These are phyloP conservation scores for Boletus sensibilis DNA, from an alignment of 768 basidiomycete genomes.

Conservation along the genomic window DNA sequence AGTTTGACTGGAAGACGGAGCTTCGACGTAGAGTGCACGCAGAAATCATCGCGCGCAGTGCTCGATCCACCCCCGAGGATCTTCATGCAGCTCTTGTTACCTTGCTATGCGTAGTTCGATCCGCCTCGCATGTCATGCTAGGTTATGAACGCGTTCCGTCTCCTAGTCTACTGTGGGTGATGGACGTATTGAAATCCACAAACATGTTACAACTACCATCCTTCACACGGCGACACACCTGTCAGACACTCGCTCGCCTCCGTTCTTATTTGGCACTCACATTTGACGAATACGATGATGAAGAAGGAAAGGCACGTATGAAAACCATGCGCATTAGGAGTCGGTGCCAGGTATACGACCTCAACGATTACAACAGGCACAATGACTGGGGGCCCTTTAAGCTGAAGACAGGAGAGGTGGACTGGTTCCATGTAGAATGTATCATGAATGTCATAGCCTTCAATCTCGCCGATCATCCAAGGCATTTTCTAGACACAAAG, in stretches of 20 bases:
- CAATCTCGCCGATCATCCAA: conserved; percentile 51
- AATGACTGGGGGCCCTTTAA: conserved; percentile 62
- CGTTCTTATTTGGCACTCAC: conserved; percentile 50
- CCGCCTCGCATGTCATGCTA: conserved; percentile 31
- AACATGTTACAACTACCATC: conserved; percentile 32
- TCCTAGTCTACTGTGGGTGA: conserved; percentile 47
- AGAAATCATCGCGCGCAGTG: conserved; percentile 29
- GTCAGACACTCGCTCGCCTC: conserved; percentile 43
- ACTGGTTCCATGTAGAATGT: conserved; percentile 66
- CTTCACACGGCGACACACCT: conserved; percentile 10
- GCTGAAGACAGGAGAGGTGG: conserved; percentile 38
- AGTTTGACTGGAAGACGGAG: conserved; percentile 36
- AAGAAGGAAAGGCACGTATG: conserved; percentile 26
- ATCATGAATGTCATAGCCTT: conserved; percentile 52
- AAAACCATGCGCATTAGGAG: conserved; percentile 42
- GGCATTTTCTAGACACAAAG: conserved; percentile 33
- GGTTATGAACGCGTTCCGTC: conserved; percentile 33
- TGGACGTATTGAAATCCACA: conserved; percentile 40
- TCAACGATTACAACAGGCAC: conserved; percentile 51
- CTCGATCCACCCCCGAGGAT: conserved; percentile 26
- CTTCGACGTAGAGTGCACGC: conserved; percentile 44
- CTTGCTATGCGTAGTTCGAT: conserved; percentile 41
- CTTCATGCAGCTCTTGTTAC: conserved; percentile 37
- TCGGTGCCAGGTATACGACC: conserved; percentile 62
- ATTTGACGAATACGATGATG: conserved; percentile 34